phyloP scores from a whole-genome alignment of 768 basidiomycete species.

The Mycena capillaripes region DNA sequence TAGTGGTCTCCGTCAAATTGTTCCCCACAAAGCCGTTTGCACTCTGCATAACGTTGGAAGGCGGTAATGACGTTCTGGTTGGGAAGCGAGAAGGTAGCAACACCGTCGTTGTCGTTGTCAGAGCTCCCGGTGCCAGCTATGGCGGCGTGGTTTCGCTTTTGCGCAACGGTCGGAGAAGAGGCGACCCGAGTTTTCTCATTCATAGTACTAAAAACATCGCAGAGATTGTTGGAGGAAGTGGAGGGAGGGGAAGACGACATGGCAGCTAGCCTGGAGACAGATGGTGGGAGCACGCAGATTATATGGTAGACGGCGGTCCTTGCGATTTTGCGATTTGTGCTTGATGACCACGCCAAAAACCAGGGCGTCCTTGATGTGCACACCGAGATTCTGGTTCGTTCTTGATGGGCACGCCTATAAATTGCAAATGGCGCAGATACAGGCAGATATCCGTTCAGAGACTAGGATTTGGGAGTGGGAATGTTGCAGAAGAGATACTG shows the following conservation, averaged over 20 bases:
- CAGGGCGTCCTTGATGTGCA: no score
- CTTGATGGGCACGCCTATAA: not conserved
- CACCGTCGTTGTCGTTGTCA: not conserved
- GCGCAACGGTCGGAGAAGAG: not conserved
- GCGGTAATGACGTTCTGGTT: not conserved
- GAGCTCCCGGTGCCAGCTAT: not conserved
- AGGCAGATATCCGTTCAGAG: not conserved
- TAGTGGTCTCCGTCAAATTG: not conserved
- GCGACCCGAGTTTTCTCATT: not conserved
- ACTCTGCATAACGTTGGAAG: not conserved
- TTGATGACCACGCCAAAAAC: no score
- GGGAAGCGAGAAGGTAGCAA: not conserved
- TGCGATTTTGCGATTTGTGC: no score
- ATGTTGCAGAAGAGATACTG: no score
- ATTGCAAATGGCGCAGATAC: not conserved
- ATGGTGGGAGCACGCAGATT: no score
- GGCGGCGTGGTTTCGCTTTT: not conserved
- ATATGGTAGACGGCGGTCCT: no score
- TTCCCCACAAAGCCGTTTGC: not conserved
- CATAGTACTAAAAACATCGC: slow-evolving; percentile 5
- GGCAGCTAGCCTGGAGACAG: no score
- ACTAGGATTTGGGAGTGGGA: no score
- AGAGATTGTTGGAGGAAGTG: not conserved
- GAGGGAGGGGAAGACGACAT: not conserved
- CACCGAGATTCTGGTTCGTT: not conserved